Evolutionary conservation across 352 stramenopile species (phyloP).

Genomic region (Globisporangium cylindrosporum): DNA sequence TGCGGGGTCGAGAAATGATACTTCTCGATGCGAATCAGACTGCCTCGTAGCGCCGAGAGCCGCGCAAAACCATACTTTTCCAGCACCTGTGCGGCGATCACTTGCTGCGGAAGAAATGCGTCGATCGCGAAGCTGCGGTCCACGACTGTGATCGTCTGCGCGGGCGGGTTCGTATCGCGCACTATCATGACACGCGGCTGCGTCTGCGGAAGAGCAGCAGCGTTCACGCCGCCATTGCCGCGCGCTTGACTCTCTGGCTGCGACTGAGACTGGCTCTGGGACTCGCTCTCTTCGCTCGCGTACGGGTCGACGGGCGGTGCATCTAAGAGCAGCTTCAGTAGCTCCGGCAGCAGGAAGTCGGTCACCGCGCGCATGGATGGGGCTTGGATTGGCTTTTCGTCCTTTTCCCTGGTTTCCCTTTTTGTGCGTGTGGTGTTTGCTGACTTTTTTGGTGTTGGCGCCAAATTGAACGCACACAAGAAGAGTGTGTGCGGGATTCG

Average conservation of each 20-base stretch:
- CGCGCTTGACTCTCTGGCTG: slow-evolving; percentile 14
- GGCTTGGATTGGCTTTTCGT: not conserved
- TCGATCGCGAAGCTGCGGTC: slow-evolving; percentile 45
- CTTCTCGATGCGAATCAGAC: slow-evolving; percentile 49
- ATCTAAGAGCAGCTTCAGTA: slow-evolving; percentile 45
- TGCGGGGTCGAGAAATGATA: slow-evolving; percentile 56
- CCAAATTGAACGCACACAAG: not conserved
- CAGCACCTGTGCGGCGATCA: slow-evolving; percentile 19
- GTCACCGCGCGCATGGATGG: slow-evolving; percentile 28
- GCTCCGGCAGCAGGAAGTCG: slow-evolving; percentile 56
- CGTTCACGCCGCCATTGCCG: slow-evolving; percentile 12
- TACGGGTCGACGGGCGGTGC: slow-evolving; percentile 31
- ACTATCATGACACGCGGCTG: slow-evolving; percentile 48
- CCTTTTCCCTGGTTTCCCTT: not conserved
- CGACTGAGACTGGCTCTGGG: slow-evolving; percentile 23
- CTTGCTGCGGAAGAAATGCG: slow-evolving; percentile 40
- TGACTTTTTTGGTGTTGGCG: not conserved
- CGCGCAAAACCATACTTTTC: slow-evolving; percentile 28
- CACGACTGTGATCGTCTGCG: slow-evolving; percentile 44
- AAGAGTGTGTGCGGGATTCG: not conserved
- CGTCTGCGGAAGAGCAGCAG: slow-evolving; percentile 1
- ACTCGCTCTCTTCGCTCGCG: slow-evolving; percentile 60
- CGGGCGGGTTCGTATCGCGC: slow-evolving; percentile 33
- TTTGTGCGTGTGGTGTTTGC: not conserved
- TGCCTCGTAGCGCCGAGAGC: slow-evolving; percentile 43